phyloP scores from a whole-genome alignment of 139 green algal genomes.

The Astrephomene gubernaculifera region DNA sequence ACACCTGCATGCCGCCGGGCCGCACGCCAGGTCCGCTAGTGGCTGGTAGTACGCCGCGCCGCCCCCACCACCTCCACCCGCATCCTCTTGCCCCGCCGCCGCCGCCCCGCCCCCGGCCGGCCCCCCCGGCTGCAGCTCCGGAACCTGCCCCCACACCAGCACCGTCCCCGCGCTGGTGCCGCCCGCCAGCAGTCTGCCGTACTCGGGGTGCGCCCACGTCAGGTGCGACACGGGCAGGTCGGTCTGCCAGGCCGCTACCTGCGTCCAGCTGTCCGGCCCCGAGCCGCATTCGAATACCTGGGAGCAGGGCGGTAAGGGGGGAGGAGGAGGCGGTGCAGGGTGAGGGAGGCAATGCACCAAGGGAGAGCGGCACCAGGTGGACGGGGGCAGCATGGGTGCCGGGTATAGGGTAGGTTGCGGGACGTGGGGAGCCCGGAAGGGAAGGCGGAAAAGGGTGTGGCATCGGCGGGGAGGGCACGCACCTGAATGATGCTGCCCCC shows the following conservation, averaged over 20 bases:
- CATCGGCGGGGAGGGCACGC: background rate
- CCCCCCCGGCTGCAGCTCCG: conserved; percentile 1
- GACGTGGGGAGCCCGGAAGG: no score
- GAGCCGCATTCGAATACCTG: conserved; percentile 14
- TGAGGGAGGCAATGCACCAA: background rate
- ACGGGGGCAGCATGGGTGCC: background rate
- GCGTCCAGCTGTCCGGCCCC: background rate
- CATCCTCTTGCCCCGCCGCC: background rate
- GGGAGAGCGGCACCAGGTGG: background rate
- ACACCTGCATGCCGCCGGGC: conserved; percentile 34
- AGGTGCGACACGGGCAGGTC: conserved; percentile 22
- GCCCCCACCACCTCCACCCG: background rate
- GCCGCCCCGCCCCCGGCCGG: background rate
- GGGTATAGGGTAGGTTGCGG: no score
- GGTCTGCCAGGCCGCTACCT: conserved; percentile 14
- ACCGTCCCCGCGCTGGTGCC: conserved; percentile 41
- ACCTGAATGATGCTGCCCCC: conserved; percentile 24
- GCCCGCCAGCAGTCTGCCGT: conserved; percentile 45
- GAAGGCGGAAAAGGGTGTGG: no score
- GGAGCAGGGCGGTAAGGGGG: background rate
- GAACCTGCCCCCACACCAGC: conserved; percentile 42
- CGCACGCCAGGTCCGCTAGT: conserved; percentile 24
- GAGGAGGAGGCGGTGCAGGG: background rate
- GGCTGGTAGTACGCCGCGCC: conserved; percentile 6
- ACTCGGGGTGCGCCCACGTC: conserved; percentile 56